Evolutionary conservation across 441 rosid genomes (phyloP).

Genomic region (Dalechampia spathulata): DNA sequence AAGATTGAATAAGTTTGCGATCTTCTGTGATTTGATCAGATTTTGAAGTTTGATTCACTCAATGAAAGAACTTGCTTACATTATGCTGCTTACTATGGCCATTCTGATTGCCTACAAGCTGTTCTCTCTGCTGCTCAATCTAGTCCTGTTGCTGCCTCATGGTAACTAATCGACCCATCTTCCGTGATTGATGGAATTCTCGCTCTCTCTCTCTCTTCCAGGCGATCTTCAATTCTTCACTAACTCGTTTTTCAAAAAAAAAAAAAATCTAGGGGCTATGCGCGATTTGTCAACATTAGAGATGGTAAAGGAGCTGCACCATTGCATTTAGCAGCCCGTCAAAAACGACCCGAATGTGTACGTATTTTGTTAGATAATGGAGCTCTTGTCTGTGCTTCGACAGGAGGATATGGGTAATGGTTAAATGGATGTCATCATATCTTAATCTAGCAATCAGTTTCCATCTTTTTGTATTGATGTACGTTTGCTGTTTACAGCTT

Average conservation of each 20-base stretch:
- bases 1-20: not conserved
- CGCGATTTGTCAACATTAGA: conserved; percentile 63
- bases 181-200: not conserved
- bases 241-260: no score
- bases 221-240: no score
- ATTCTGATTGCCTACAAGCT: conserved; percentile 50
- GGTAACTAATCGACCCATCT: conserved; percentile 25
- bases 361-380: conserved; percentile 59
- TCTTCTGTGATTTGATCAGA: conserved; percentile 28
- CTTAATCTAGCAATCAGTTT: not conserved
- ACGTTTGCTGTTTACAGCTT: conserved; percentile 36
- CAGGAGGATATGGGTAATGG: conserved; percentile 63
- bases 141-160: conserved; percentile 54
- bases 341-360: conserved; percentile 49
- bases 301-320: conserved; percentile 72
- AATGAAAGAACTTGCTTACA: conserved; percentile 71
- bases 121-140: conserved; percentile 60
- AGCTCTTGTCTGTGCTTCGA: conserved; percentile 70
- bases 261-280: conserved; percentile 61
- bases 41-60: conserved; percentile 63
- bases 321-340: conserved; percentile 71
- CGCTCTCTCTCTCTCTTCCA: not conserved
- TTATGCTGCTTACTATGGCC: conserved; percentile 71
- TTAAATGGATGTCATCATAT: not conserved
- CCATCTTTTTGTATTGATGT: conserved; percentile 13